Base-by-base conservation (phyloP, 495 filamentous ascomycete species). In the Daldinia loculata region DNA sequence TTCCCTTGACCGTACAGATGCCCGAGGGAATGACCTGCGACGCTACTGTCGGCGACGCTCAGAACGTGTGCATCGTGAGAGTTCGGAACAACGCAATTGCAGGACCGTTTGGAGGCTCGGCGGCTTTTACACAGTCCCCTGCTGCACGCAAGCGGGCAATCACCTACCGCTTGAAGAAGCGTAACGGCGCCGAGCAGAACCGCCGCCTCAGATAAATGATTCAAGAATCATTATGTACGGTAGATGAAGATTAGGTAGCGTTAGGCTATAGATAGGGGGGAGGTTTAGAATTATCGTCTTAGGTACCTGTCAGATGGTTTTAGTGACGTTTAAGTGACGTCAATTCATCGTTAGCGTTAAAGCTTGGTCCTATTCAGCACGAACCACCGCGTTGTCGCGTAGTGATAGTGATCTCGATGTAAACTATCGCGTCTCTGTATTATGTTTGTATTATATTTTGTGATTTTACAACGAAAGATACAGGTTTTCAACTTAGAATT, bases 1-100 rank as follows among this genome's bases (percentile, higher is more conserved):
- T 88, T 78, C 83, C 84, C 1, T 71, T 89, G 41, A 80, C 77
- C 7, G 82, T 89, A 6, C 67, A 88, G 77, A 88, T 90, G 85
- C 88, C 88, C 2, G 80, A 78, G 0, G 87, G 85, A 45, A 89
- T 89, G 86, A 88, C 84, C 7, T 89, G 88, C 79, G 81, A 84
- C 24, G 88, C 79, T 24, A 79, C 78, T 14, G 83, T 84, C 22
- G 87, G 80, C 15, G 85, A 83, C 8, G 84, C 82, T 1, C 61
- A 79, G 53, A 84, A 86, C 61, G 86, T 89, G 34, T 89, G 88
- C 78, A 77, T 89, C 61, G 86, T 87, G 12, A 80, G 86, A 17
- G 81, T 89, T 32, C 82, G 85, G 48, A 89, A 90, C 75, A 67
- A 77, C 6, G 85, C 87, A 0, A 70, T 79, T 11, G 87, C 87